Conservation (phyloP, 768 basidiomycete genomes). For the Lentinula sp. region DNA sequence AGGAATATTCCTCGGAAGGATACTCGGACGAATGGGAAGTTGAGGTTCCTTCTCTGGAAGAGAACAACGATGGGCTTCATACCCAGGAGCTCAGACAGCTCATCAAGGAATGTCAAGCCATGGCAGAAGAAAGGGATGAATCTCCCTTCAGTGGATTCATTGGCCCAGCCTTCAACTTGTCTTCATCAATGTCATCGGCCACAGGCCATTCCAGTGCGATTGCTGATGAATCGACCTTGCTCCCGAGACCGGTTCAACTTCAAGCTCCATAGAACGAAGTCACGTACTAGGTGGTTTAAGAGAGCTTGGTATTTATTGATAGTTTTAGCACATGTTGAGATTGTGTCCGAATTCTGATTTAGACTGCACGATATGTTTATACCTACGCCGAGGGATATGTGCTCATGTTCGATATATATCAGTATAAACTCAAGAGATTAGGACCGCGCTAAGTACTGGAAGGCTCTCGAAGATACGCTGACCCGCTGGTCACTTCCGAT, state of each 20-base stretch:
- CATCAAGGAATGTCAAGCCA: slow-evolving; percentile 4
- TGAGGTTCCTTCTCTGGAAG: slow-evolving; percentile 18
- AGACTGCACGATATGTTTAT: not conserved
- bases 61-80: slow-evolving; percentile 23
- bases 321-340: too few relatives aligned
- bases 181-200: not conserved
- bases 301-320: too few relatives aligned
- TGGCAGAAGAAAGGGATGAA: slow-evolving; percentile 6
- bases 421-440: too few relatives aligned
- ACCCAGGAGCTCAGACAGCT: slow-evolving; percentile 5
- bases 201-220: not conserved
- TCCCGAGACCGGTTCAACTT: too few relatives aligned
- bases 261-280: too few relatives aligned
- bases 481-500: too few relatives aligned
- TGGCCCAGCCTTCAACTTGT: not conserved
- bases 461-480: too few relatives aligned
- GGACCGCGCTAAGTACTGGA: too few relatives aligned
- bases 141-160: slow-evolving; percentile 1
- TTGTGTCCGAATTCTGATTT: too few relatives aligned
- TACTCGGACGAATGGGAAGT: slow-evolving; percentile 19
- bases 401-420: not conserved
- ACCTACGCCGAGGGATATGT: not conserved
- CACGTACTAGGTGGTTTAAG: too few relatives aligned
- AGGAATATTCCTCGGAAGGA: slow-evolving; percentile 26
- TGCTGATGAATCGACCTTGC: not conserved